phyloP scores from a whole-genome alignment of 306 rosid species.

The Quillaja saponaria region DNA sequence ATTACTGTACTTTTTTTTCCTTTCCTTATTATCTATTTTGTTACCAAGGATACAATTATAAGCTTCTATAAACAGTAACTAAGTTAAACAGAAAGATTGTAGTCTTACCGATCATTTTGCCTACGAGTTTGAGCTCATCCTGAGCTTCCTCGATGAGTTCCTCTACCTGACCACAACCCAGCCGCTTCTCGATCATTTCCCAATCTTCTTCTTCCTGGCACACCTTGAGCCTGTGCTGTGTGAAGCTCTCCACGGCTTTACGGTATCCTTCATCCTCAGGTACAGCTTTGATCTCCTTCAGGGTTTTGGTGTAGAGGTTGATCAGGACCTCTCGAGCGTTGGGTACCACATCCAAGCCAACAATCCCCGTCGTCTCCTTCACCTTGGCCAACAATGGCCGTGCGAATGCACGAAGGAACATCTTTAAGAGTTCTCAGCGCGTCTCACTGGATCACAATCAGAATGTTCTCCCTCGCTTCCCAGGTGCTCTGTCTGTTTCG shows the following conservation, averaged over 20 bases:
- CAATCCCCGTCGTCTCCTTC: constrained; percentile 89
- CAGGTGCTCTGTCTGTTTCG: no score
- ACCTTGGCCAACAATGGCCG: constrained; percentile 87
- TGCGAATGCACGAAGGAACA: constrained; percentile 77
- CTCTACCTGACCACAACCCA: constrained; percentile 90
- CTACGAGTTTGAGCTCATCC: constrained; percentile 82
- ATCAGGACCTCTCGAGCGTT: constrained; percentile 81
- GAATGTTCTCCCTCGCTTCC: neutral
- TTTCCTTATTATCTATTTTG: neutral
- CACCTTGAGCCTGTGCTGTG: constrained; percentile 66
- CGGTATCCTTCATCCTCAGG: constrained; percentile 93
- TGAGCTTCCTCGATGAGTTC: constrained; percentile 94
- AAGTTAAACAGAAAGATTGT: neutral
- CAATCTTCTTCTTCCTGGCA: constrained; percentile 80
- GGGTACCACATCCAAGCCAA: constrained; percentile 82
- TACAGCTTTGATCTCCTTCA: constrained; percentile 79
- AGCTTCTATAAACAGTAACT: no score
- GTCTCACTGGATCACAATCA: constrained; percentile 14
- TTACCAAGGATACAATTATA: constrained; percentile 1
- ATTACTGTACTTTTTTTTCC: neutral
- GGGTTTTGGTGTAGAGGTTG: constrained; percentile 67
- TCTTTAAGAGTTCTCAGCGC: constrained; percentile 12
- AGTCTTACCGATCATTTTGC: constrained; percentile 65
- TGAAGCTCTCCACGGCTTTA: constrained; percentile 88
- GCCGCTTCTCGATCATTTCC: constrained; percentile 72